A percentile compares a stretch with the other conserved stretches of the same genome.
phyloP scores from a whole-genome alignment of 257 asterid species.

The Solanum piurae region DNA sequence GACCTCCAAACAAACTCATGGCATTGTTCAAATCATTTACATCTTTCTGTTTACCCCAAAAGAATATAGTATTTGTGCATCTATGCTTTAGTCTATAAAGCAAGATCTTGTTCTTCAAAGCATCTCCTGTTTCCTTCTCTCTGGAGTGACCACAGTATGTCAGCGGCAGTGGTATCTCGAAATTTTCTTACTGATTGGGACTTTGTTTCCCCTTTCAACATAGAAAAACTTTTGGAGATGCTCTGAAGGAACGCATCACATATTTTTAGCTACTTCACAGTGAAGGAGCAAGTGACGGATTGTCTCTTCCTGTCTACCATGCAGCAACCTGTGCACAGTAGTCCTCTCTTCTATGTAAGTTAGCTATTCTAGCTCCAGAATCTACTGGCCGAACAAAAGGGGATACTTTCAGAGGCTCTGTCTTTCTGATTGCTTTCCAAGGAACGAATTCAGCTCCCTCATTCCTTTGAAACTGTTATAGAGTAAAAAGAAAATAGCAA shows the following conservation, averaged over 20 bases:
- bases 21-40: neutral
- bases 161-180: neutral
- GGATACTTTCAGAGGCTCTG: neutral
- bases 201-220: neutral
- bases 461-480: neutral
- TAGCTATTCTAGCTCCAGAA: neutral
- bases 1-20: neutral
- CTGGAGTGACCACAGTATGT: neutral
- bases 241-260: neutral
- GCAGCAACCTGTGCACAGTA: neutral
- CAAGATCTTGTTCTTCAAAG: neutral
- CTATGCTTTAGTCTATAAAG: neutral
- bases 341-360: neutral
- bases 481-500: neutral
- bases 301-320: neutral
- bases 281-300: neutral
- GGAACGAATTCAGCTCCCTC: neutral
- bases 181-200: neutral
- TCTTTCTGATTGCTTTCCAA: neutral
- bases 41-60: neutral
- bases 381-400: neutral
- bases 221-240: neutral
- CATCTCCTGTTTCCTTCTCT: neutral
- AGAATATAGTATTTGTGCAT: neutral
- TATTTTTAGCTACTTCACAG: neutral